Conservation (phyloP, 176 grass and related monocot species). For the Eleusine indica region DNA sequence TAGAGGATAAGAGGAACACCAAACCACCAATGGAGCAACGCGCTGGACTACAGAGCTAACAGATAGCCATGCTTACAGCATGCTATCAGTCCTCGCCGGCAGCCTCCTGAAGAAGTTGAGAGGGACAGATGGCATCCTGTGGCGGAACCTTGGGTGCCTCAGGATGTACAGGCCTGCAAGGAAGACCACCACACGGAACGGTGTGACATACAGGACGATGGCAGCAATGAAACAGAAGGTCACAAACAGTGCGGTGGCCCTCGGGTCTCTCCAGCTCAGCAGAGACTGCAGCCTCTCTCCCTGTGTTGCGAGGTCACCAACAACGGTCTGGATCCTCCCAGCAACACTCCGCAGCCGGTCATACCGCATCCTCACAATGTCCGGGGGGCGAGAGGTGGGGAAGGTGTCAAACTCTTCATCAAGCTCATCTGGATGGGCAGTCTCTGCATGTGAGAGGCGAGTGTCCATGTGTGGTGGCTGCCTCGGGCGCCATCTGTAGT, state of each 20-base stretch:
- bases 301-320: slow-evolving; percentile 67
- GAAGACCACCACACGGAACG: slow-evolving; percentile 60
- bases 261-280: slow-evolving; percentile 70
- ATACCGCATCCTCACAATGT: slow-evolving; percentile 57
- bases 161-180: slow-evolving; percentile 57
- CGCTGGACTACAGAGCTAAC: neutral
- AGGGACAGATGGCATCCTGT: slow-evolving; percentile 65
- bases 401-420: slow-evolving; percentile 74
- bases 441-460: slow-evolving; percentile 63
- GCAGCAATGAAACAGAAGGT: slow-evolving; percentile 60
- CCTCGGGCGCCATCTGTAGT: slow-evolving; percentile 62
- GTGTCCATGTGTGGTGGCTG: slow-evolving; percentile 74
- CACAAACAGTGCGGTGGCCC: slow-evolving; percentile 59
- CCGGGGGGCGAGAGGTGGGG: slow-evolving; percentile 53
- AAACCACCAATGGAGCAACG: neutral
- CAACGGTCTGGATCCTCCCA: slow-evolving; percentile 63
- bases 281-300: slow-evolving; percentile 68
- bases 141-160: slow-evolving; percentile 69
- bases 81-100: slow-evolving; percentile 66
- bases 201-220: slow-evolving; percentile 63
- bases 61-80: slow-evolving; percentile 32
- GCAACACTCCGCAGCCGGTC: slow-evolving; percentile 65
- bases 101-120: slow-evolving; percentile 77
- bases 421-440: slow-evolving; percentile 60
- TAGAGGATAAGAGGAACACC: neutral